Conservation (phyloP, 2,329 filamentous ascomycete species). For the Calonectria crousiana region DNA sequence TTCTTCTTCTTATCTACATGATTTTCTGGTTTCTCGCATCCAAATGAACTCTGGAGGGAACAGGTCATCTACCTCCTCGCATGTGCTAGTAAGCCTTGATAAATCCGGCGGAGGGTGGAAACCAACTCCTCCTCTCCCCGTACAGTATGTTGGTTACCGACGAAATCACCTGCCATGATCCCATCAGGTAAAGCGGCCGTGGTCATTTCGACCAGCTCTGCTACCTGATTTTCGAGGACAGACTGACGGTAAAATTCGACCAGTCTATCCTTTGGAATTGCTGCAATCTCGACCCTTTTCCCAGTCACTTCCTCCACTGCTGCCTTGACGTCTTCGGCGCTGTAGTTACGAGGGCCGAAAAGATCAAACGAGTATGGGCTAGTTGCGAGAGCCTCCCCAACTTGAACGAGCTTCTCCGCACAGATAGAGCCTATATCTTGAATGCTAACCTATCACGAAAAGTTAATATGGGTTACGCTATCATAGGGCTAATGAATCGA, state of each 20-base stretch:
- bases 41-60: too few relatives aligned
- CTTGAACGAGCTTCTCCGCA: constrained; percentile 38
- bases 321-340: constrained; percentile 43
- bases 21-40: too few relatives aligned
- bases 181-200: constrained; percentile 41
- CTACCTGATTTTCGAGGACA: constrained; percentile 37
- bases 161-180: constrained; percentile 38
- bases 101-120: constrained; percentile 35
- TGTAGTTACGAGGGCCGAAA: constrained; percentile 46
- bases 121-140: constrained; percentile 42
- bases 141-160: constrained; percentile 39
- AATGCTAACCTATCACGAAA: constrained; percentile 42
- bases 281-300: constrained; percentile 39
- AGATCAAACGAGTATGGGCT: constrained; percentile 40
- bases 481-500: background rate
- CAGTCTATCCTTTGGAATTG: constrained; percentile 40
- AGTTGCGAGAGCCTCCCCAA: constrained; percentile 7
- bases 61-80: too few relatives aligned
- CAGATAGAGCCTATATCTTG: constrained; percentile 44
- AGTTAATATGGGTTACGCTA: background rate
- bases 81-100: background rate
- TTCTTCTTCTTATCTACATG: too few relatives aligned
- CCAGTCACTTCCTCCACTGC: constrained; percentile 44
- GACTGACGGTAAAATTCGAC: constrained; percentile 39
- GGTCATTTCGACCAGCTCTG: constrained; percentile 47